These are phyloP conservation scores for Scutellospora calospora DNA, from an alignment of 371 early-diverging fungal genomes.

Conservation along the genomic window DNA sequence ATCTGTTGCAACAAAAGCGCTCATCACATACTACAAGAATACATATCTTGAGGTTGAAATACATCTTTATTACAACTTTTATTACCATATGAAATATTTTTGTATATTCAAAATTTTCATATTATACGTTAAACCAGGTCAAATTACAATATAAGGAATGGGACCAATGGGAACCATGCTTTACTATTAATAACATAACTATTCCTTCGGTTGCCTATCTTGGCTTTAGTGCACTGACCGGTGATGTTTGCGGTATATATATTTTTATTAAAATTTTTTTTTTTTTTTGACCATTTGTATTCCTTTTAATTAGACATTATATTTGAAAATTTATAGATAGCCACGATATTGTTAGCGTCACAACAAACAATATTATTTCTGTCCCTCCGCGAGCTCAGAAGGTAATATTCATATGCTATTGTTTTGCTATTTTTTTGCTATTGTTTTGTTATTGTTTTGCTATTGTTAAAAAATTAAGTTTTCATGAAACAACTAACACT, in stretches of 20 bases:
- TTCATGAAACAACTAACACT: too few species aligned
- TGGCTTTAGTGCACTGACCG: slow-evolving; percentile 92
- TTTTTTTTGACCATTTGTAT: not conserved
- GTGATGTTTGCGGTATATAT: slow-evolving; percentile 77
- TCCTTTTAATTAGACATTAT: not conserved
- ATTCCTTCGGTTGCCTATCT: slow-evolving; percentile 82
- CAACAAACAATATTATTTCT: slow-evolving; percentile 58
- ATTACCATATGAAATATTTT: not conserved
- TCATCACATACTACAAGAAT: slow-evolving; percentile 80
- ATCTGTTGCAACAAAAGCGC: slow-evolving; percentile 72
- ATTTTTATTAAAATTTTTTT: not conserved
- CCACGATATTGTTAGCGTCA: slow-evolving; percentile 81
- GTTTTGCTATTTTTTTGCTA: too few species aligned
- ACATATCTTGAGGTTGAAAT: slow-evolving; percentile 68
- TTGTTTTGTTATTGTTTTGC: too few species aligned
- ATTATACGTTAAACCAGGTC: slow-evolving; percentile 46
- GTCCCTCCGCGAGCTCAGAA: slow-evolving; percentile 43
- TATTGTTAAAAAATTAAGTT: too few species aligned
- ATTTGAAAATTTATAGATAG: slow-evolving; percentile 61
- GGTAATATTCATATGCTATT: slow-evolving; percentile 28
- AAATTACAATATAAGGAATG: slow-evolving; percentile 71
- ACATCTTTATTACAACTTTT: not conserved
- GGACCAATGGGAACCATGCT: slow-evolving; percentile 84
- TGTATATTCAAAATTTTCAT: not conserved
- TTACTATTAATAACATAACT: slow-evolving; percentile 73